Evolutionary conservation across 768 basidiomycete genomes (phyloP).

Genomic region (Amanita brunnescens): DNA sequence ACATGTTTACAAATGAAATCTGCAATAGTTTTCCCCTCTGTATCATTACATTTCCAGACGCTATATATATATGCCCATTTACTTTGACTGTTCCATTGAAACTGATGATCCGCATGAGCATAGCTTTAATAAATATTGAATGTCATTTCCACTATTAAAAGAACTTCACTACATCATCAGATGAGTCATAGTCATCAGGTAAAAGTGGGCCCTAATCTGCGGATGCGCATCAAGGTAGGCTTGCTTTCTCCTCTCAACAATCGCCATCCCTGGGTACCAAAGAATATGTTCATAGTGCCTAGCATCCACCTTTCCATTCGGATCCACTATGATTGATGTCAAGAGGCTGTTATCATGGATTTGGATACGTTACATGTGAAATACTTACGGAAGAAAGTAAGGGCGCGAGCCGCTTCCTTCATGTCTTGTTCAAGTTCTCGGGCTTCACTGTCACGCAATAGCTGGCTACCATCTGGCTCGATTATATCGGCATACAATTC

Average conservation of each 20-base stretch:
- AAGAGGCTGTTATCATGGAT: not conserved
- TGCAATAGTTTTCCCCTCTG: too few relatives aligned
- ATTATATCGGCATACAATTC: not conserved
- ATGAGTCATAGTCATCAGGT: not conserved
- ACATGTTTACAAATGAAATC: too few relatives aligned
- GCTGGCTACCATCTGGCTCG: not conserved
- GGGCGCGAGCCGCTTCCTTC: not conserved
- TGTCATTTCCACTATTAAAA: too few relatives aligned
- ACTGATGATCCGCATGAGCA: too few relatives aligned
- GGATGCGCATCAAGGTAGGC: conserved; percentile 5
- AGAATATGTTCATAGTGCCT: not conserved
- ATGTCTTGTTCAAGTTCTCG: conserved; percentile 5
- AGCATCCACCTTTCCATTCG: not conserved
- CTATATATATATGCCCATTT: too few relatives aligned
- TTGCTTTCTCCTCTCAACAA: conserved; percentile 1
- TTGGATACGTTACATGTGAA: not conserved
- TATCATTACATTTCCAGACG: too few relatives aligned
- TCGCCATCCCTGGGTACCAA: conserved; percentile 1
- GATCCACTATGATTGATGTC: not conserved
- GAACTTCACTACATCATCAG: too few relatives aligned
- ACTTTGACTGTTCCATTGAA: too few relatives aligned
- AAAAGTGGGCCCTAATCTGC: not conserved
- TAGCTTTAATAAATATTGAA: too few relatives aligned
- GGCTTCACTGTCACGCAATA: not conserved
- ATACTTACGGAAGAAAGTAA: not conserved